Conservation (phyloP, 441 rosid genomes). For the Capsella rubella region DNA sequence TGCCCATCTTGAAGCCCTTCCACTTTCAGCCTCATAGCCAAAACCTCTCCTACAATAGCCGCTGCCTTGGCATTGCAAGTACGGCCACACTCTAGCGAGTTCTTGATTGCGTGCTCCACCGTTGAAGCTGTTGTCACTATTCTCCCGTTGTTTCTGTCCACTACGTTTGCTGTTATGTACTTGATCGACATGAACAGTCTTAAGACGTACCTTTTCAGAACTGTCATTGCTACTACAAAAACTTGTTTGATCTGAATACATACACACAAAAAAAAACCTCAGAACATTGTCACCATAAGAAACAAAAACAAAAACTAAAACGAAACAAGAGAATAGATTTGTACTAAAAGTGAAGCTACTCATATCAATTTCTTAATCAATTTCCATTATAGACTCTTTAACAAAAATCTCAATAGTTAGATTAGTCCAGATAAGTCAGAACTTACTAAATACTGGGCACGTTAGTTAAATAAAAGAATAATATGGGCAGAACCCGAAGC, state of each 20-base stretch:
- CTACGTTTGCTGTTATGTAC: conserved; percentile 67
- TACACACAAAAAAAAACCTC: conserved; percentile 3
- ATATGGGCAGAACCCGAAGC: no score
- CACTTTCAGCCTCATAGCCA: conserved; percentile 66
- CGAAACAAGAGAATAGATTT: no score
- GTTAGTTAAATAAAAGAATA: no score
- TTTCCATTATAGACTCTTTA: no score
- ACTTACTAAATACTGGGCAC: no score
- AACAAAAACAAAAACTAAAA: no score
- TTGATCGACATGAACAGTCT: conserved; percentile 61
- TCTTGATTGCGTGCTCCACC: conserved; percentile 57
- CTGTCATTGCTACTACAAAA: conserved; percentile 42
- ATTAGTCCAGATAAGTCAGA: no score
- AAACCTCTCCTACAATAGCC: conserved; percentile 60
- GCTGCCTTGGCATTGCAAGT: conserved; percentile 62
- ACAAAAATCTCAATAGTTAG: no score
- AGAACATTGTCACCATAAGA: no score
- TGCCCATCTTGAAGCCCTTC: conserved; percentile 70
- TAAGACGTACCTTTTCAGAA: conserved; percentile 51
- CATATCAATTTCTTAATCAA: no score
- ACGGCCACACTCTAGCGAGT: conserved; percentile 48
- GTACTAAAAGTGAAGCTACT: no score
- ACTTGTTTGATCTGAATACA: conserved; percentile 6
- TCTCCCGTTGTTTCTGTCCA: conserved; percentile 65
- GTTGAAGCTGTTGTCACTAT: conserved; percentile 51